These are phyloP conservation scores for Aspergillus heteromorphus DNA, from an alignment of 495 filamentous ascomycete species.

Conservation along the genomic window DNA sequence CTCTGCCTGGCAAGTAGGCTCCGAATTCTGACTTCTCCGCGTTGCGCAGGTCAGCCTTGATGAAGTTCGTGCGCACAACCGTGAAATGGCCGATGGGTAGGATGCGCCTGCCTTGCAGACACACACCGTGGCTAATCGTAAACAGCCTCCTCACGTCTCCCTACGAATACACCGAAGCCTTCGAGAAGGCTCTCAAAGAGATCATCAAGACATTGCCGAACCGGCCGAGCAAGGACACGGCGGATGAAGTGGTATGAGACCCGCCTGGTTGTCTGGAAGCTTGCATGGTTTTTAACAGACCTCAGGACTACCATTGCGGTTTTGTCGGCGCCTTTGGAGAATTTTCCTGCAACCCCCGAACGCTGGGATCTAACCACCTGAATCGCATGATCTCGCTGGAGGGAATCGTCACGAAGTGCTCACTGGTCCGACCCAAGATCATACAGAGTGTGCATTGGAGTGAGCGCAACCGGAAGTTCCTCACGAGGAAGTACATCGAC, in stretches of 20 bases:
- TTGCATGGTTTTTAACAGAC: constrained; percentile 11
- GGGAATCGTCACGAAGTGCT: constrained; percentile 95
- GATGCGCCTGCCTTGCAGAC: background rate
- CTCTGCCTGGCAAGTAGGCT: background rate
- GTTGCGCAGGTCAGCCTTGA: constrained; percentile 76
- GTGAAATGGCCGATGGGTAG: constrained; percentile 80
- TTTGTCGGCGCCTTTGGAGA: constrained; percentile 94
- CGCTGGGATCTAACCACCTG: constrained; percentile 77
- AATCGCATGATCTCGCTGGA: constrained; percentile 97
- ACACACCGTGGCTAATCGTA: constrained; percentile 3
- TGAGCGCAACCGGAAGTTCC: constrained; percentile 76
- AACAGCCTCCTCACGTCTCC: constrained; percentile 68
- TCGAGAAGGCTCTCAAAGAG: constrained; percentile 83
- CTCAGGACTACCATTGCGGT: constrained; percentile 82
- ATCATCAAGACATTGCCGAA: constrained; percentile 73
- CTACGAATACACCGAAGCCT: constrained; percentile 82
- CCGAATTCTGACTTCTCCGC: background rate
- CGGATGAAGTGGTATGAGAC: constrained; percentile 53
- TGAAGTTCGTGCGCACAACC: constrained; percentile 84
- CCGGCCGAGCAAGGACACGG: constrained; percentile 52
- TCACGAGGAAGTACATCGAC: constrained; percentile 82
- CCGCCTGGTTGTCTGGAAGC: background rate
- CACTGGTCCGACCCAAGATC: constrained; percentile 90
- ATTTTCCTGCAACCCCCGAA: constrained; percentile 90
- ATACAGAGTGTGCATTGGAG: constrained; percentile 97